Evolutionary conservation across 352 stramenopile genomes (phyloP), one percentile per base, ranked within the genome.

Genomic region (Thraustochytrium striatum): DNA sequence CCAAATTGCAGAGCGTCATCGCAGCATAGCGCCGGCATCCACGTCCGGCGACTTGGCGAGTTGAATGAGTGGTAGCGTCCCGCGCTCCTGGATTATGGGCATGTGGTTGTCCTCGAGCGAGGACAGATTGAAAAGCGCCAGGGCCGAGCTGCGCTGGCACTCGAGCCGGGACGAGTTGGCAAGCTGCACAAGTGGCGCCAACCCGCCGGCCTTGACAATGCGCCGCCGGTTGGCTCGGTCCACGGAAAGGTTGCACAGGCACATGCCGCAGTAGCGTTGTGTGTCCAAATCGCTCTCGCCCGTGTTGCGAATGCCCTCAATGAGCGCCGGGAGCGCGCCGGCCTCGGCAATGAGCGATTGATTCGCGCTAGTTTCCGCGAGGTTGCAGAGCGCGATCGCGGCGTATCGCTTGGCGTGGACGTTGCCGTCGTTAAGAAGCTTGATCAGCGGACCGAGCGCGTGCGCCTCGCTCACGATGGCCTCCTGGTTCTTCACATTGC

Each of bases 1-100:
- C 91, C 57, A 98, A 83, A 83, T 98, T 98, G 62, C 91, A 92
- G 41, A 98, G 85, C 28, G 93, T 91, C 94, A 98, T 98, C 52
- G 91, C 90, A 30, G 93, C 89, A 73, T 97, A 97, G 3, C 91
- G 89, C 72, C 96, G 95, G 86, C 90, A 96, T 97, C 90, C 55
- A 94, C 86, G 72, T 98, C 94, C 57, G 88, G 87, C 25, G 87
- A 88, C 30, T 85, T 84, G 2, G 91, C 92, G 21, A 96, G 86
- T 43, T 85, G 83, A 41, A 98, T 89, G 16, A 98, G 88, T 3
- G 90, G 88, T 0, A 90, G 82, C 39, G 93, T 88, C n/a, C 96
- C 87, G 39, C 92, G 88, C 21, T 91, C 87, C 28, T 94, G 88
- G 2, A 96, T 89, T 69, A 97, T 91, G 73, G 88, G 87, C 5